Percentiles rank a stretch among this genome's conserved stretches.
Evolutionary conservation across 2,329 filamentous ascomycete genomes (phyloP).

Genomic region (Raffaelea ambrosiae): DNA sequence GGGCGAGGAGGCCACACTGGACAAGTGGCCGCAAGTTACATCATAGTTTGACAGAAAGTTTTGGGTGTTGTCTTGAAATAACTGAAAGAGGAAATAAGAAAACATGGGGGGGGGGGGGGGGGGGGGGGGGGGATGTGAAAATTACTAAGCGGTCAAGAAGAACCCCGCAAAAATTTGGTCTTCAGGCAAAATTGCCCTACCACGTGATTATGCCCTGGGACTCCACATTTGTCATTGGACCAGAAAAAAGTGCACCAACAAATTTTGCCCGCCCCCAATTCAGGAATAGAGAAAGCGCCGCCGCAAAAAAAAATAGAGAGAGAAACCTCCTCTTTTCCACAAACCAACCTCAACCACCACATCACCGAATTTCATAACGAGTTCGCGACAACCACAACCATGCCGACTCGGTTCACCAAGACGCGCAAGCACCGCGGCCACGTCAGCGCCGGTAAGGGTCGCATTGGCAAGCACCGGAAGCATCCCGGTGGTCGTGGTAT

Average conservation of each 20-base stretch:
- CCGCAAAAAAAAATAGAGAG: background rate
- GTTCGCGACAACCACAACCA: conserved; percentile 10
- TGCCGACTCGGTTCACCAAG: conserved; percentile 66
- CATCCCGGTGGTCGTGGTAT: conserved; percentile 73
- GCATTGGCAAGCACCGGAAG: conserved; percentile 99
- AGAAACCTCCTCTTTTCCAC: background rate
- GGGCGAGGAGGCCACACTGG: too few species aligned
- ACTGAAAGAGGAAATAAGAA: too few species aligned
- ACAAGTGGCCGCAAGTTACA: too few species aligned
- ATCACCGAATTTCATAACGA: conserved; percentile 8
- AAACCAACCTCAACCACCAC: conserved; percentile 5
- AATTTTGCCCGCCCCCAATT: background rate
- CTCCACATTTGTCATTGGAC: too few species aligned
- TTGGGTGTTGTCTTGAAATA: too few species aligned
- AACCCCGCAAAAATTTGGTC: background rate
- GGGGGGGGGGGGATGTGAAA: too few species aligned
- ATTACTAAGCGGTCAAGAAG: too few species aligned
- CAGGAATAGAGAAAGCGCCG: too few species aligned
- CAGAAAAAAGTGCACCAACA: background rate
- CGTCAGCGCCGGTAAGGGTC: conserved; percentile 96
- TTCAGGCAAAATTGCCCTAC: background rate
- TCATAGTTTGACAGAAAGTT: too few species aligned
- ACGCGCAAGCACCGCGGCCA: conserved; percentile 88
- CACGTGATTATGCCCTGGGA: background rate
- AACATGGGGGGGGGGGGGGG: too few species aligned